A percentile compares a stretch with the other conserved stretches of the same genome.
These are phyloP conservation scores for Schizophyllum commune DNA, from an alignment of 1,284 basidiomycete species.

Conservation along the genomic window DNA sequence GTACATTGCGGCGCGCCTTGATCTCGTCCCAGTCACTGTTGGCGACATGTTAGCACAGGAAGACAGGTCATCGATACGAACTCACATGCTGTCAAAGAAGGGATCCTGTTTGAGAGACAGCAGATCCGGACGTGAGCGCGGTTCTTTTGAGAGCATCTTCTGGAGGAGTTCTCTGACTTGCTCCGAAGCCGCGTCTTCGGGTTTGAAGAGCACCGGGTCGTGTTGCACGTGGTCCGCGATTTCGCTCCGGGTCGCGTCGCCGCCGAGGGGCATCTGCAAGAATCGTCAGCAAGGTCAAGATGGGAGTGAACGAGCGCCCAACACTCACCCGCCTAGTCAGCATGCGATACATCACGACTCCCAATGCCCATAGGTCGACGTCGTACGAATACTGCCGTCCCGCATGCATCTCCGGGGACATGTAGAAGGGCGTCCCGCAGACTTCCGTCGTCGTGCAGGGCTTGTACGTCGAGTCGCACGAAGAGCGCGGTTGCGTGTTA, in stretches of 20 bases:
- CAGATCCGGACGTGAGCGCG: too few relatives aligned
- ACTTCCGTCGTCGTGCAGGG: background rate
- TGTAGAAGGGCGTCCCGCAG: conserved; percentile 1
- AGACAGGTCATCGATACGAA: too few relatives aligned
- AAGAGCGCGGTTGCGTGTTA: background rate
- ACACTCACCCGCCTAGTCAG: conserved; percentile 10
- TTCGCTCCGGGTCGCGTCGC: background rate
- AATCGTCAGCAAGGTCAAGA: background rate
- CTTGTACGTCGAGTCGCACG: background rate
- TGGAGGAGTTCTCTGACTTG: too few relatives aligned
- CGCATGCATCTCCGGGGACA: background rate
- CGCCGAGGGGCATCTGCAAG: background rate
- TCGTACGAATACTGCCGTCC: background rate
- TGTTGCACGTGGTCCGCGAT: too few relatives aligned
- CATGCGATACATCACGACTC: background rate
- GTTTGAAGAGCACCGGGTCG: too few relatives aligned
- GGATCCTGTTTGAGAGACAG: too few relatives aligned
- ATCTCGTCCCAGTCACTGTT: too few relatives aligned
- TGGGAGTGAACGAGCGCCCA: conserved; percentile 1
- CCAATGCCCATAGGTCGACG: conserved; percentile 2
- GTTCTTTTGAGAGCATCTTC: too few relatives aligned
- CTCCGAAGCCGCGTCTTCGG: too few relatives aligned
- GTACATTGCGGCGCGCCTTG: too few relatives aligned
- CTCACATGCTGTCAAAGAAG: too few relatives aligned
- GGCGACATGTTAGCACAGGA: too few relatives aligned